Conservation (phyloP, 208 protist species). For the Acanthamoeba rhysodes region DNA sequence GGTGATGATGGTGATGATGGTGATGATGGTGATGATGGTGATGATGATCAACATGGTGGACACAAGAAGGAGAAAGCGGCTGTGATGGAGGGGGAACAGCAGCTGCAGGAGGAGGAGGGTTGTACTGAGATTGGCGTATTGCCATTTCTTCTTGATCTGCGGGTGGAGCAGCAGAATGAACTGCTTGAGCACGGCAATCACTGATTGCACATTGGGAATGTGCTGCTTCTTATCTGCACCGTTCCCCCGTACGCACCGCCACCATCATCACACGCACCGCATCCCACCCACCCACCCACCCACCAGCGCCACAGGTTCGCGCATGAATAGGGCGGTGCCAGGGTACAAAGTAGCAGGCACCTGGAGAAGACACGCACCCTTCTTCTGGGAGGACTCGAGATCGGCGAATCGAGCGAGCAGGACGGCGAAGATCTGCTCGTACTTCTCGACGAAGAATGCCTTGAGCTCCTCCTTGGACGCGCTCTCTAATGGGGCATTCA, state of each 20-base stretch:
- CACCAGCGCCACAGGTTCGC: background rate
- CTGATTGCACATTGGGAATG: slow-evolving; percentile 10
- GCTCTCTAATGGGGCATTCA: background rate
- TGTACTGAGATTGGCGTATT: slow-evolving; percentile 64
- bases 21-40: background rate
- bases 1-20: background rate
- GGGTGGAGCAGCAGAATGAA: slow-evolving; percentile 39
- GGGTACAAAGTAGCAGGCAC: background rate
- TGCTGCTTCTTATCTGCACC: slow-evolving; percentile 68
- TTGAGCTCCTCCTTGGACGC: slow-evolving; percentile 29
- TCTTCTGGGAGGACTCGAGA: slow-evolving; percentile 67
- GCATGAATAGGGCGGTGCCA: too few relatives aligned
- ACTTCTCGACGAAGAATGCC: slow-evolving; percentile 20
- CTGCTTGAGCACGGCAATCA: slow-evolving; percentile 35
- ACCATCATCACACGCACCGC: background rate
- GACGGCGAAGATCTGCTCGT: slow-evolving; percentile 69
- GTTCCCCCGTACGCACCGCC: background rate
- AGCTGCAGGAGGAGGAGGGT: background rate
- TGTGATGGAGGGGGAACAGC: background rate
- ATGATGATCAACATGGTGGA: background rate
- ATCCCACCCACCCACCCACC: too few relatives aligned
- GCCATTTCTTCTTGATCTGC: slow-evolving; percentile 60
- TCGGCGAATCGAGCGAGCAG: slow-evolving; percentile 51
- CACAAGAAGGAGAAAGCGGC: background rate
- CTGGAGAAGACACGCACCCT: background rate